Evolutionary conservation across 305 asterid genomes (phyloP).

Genomic region (Plantago coronopus): DNA sequence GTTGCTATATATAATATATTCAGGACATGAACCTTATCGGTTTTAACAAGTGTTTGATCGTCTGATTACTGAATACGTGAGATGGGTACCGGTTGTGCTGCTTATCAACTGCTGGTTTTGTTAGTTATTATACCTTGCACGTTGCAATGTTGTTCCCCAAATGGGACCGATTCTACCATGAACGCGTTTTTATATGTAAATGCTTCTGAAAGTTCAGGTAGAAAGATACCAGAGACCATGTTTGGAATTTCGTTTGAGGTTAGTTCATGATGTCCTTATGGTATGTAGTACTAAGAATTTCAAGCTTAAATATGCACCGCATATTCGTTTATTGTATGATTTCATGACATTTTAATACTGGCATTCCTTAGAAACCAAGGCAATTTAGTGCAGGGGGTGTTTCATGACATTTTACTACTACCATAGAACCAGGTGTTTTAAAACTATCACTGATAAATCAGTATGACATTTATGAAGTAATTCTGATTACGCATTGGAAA

Average conservation of each 20-base stretch:
- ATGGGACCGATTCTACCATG: conserved; percentile 36
- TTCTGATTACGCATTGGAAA: too few species aligned
- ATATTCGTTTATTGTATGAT: background rate
- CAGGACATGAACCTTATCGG: conserved; percentile 7
- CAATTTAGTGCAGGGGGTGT: too few species aligned
- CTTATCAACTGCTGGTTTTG: conserved; percentile 29
- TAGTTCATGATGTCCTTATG: conserved; percentile 21
- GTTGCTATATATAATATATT: too few species aligned
- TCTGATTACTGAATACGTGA: conserved; percentile 18
- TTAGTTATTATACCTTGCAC: conserved; percentile 29
- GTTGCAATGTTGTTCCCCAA: conserved; percentile 32
- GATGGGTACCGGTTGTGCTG: conserved; percentile 43
- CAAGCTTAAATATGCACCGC: background rate
- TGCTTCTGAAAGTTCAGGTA: conserved; percentile 41
- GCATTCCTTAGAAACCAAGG: too few species aligned
- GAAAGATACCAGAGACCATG: conserved; percentile 54
- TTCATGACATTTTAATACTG: background rate
- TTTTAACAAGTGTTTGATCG: conserved; percentile 27
- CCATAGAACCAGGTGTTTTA: too few species aligned
- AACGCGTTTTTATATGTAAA: conserved; percentile 50
- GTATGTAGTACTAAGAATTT: background rate
- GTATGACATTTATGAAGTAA: too few species aligned
- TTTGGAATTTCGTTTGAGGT: conserved; percentile 93
- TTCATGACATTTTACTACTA: background rate
- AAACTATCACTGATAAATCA: too few species aligned